These are phyloP conservation scores for Solanum sejunctum DNA, from an alignment of 257 asterid genomes.

Conservation along the genomic window DNA sequence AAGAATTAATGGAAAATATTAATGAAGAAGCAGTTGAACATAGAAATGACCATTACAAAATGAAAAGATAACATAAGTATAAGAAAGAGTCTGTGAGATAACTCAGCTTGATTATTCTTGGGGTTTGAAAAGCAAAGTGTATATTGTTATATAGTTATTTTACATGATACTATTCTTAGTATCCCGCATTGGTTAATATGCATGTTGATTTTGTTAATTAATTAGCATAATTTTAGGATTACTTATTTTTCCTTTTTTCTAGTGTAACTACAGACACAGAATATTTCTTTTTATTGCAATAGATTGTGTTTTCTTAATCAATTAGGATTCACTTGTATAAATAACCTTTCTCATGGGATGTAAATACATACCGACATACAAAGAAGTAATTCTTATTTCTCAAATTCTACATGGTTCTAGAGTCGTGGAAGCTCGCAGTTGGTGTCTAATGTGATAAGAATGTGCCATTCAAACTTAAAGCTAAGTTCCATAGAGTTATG, in stretches of 20 bases:
- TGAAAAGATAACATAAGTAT: not conserved
- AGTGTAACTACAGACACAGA: not conserved
- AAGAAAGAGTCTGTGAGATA: not conserved
- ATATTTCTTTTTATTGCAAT: not conserved
- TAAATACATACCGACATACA: not conserved
- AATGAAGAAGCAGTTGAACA: not conserved
- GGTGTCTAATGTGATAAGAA: not conserved
- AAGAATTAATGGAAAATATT: not conserved
- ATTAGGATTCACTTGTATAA: not conserved
- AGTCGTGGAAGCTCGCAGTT: not conserved
- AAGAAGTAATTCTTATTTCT: not conserved
- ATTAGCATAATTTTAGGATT: not conserved
- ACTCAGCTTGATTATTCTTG: not conserved
- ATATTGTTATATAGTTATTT: not conserved
- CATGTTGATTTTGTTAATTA: not conserved
- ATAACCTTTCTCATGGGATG: not conserved
- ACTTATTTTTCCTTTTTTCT: not conserved
- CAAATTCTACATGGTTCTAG: not conserved
- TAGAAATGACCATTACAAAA: not conserved
- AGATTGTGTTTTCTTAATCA: not conserved
- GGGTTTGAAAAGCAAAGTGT: not conserved
- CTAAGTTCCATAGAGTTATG: not conserved
- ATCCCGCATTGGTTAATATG: not conserved
- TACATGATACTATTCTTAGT: not conserved
- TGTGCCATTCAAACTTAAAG: not conserved